Base-by-base conservation (phyloP, 2,329 filamentous ascomycete species). In the Colletotrichum tanaceti region DNA sequence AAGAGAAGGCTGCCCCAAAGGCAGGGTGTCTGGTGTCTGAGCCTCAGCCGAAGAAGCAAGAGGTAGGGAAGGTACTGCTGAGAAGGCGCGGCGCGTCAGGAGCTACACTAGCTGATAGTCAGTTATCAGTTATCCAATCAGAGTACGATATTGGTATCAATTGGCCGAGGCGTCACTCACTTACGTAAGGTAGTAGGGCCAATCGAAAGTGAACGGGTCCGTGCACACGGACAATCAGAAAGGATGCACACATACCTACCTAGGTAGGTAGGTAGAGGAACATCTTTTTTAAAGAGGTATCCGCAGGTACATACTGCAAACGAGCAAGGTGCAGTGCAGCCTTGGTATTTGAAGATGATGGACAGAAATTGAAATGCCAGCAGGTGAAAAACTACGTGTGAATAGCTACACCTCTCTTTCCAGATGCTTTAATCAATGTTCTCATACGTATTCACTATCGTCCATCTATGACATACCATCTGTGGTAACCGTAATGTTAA, bases 41-140 rank as follows among this genome's bases (percentile, higher is more conserved):
- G 32, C 44, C 39, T 35, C 35, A 54, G 35, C 52, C 32, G 50
- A 38, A 38, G n/a, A 38, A 46, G 41, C 46, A 47, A 46, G 41
- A 49, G 44, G 43, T 38, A 22, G 44, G 24, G n/a, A 22, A 52
- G 28, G 49, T 20, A 20, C 32, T 35, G 32, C 52, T 14, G 32
- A 18, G 32, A 41, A 22, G 32, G 32, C 22, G 20, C 38, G 44
- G 20, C 43, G 32, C 52, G 55, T 47, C 55, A 24, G 49, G 14
- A 24, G 57, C 24, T 47, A 20, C 28, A 39, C n/a, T 20, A 59
- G 43, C n/a, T n/a, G n/a, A 32, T 10, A 59, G 44, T 44, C 57
- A 46, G 16, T 35, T 38, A 2, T 5, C 5, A 18, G 20, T n/a
- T 18, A 24, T 9, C 52, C 52, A 54, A 54, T 54, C 32, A 39